A percentile compares a stretch with the other conserved stretches of the same genome.
phyloP scores from a whole-genome alignment of 78 protist genomes.

The Dictyostelium intermedium region DNA sequence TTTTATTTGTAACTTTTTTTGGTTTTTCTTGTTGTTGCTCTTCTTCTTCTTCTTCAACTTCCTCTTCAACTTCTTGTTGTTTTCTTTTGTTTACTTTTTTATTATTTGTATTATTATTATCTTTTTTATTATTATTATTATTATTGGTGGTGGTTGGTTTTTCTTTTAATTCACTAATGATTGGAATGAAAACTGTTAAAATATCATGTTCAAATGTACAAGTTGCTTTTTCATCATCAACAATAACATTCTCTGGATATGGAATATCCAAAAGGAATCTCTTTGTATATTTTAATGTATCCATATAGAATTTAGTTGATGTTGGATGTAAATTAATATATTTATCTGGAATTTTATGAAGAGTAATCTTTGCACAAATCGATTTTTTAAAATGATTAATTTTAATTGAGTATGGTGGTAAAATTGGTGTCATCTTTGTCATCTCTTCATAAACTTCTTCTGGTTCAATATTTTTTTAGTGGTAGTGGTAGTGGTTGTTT shows the following conservation, averaged over 20 bases:
- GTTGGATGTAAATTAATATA: slow-evolving; percentile 35
- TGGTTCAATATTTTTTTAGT: neutral
- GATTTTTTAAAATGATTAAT: neutral
- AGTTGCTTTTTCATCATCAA: slow-evolving; percentile 15
- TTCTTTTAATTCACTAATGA: neutral
- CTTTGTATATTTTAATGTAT: slow-evolving; percentile 44
- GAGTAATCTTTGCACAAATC: neutral
- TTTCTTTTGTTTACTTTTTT: neutral
- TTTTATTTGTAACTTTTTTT: neutral
- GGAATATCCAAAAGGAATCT: slow-evolving; percentile 33
- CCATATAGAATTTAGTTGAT: slow-evolving; percentile 14
- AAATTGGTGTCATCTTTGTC: slow-evolving; percentile 16
- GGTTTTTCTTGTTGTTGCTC: neutral
- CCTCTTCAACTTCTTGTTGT: neutral
- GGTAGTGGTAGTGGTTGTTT: neutral
- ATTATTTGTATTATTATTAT: neutral
- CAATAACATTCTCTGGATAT: slow-evolving; percentile 13
- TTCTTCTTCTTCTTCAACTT: neutral
- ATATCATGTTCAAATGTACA: slow-evolving; percentile 31
- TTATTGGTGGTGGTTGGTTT: too few relatives aligned
- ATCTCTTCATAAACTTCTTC: neutral
- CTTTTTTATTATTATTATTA: too few relatives aligned
- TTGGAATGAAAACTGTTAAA: slow-evolving; percentile 54
- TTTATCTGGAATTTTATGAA: slow-evolving; percentile 69
- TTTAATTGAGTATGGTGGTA: slow-evolving; percentile 28